A percentile compares a stretch with the other conserved stretches of the same genome.
phyloP scores from a whole-genome alignment of 441 rosid genomes.

The California macrophylla region DNA sequence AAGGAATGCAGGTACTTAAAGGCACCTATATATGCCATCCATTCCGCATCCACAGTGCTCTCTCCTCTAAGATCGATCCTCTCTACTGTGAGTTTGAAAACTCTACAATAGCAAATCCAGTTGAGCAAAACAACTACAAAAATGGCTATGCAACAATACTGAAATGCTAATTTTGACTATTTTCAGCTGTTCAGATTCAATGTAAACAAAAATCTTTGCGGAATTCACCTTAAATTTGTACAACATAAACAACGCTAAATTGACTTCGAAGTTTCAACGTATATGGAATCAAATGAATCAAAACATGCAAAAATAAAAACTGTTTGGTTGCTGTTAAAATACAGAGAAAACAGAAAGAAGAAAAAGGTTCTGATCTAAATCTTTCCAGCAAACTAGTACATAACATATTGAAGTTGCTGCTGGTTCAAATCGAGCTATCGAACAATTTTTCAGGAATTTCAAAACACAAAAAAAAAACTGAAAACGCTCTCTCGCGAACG shows the following conservation, averaged over 20 bases:
- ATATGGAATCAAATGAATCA: not conserved
- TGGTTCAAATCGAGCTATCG: not conserved
- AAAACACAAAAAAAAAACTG: not conserved
- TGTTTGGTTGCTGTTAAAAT: not conserved
- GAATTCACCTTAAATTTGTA: not conserved
- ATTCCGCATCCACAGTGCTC: constrained; percentile 68
- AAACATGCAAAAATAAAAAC: not conserved
- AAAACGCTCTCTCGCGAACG: not conserved
- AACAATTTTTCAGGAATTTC: not conserved
- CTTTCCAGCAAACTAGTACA: not conserved
- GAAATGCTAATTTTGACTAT: not conserved
- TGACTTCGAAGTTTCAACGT: not conserved
- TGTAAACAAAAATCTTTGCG: not conserved
- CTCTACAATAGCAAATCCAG: constrained; percentile 31
- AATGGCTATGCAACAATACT: not conserved
- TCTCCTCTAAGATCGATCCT: constrained; percentile 60
- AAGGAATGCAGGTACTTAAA: constrained; percentile 43
- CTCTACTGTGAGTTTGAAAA: constrained; percentile 68
- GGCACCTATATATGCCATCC: constrained; percentile 85
- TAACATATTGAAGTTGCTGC: not conserved
- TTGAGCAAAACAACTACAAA: not conserved
- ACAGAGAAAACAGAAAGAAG: not conserved
- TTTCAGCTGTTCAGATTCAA: not conserved
- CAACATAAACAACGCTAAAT: not conserved
- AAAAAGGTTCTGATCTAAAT: not conserved